These are phyloP conservation scores for Akanthomyces lecanii DNA, from an alignment of 2,329 filamentous ascomycete species.

Conservation along the genomic window DNA sequence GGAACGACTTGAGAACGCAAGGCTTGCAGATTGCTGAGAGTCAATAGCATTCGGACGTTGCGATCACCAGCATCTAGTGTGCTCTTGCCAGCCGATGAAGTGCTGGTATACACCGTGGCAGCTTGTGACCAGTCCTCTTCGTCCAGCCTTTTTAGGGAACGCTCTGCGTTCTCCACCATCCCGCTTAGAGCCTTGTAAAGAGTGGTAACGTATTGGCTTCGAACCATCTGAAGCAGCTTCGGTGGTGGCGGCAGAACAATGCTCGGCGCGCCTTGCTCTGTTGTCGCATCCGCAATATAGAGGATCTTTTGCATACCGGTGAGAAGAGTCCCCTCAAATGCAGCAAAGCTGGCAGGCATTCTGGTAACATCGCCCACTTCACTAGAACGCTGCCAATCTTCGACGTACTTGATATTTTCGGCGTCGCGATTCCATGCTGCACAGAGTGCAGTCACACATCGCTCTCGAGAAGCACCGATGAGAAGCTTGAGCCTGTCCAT, in stretches of 20 bases:
- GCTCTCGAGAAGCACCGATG: conserved; percentile 74
- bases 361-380: conserved; percentile 84
- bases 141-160: conserved; percentile 60
- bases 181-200: conserved; percentile 91
- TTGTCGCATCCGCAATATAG: conserved; percentile 82
- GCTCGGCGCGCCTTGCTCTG: conserved; percentile 65
- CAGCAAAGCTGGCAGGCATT: conserved; percentile 81
- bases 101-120: conserved; percentile 20
- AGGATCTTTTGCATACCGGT: conserved; percentile 90
- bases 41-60: conserved; percentile 91
- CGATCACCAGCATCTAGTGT: conserved; percentile 53
- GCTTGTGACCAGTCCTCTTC: conserved; percentile 56
- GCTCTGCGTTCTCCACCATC: conserved; percentile 95
- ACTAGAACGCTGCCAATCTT: conserved; percentile 84
- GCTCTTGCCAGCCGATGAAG: conserved; percentile 37
- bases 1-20: conserved; percentile 80
- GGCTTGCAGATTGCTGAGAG: conserved; percentile 83
- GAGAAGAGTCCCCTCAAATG: conserved; percentile 79
- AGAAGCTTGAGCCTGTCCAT: conserved; percentile 71
- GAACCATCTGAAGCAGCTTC: conserved; percentile 86
- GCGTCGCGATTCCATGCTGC: conserved; percentile 91
- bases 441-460: conserved; percentile 79
- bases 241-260: conserved; percentile 81
- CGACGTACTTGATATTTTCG: conserved; percentile 84
- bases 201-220: conserved; percentile 87